phyloP scores from a whole-genome alignment of 768 basidiomycete genomes.

The Paxillus rubicundulus region DNA sequence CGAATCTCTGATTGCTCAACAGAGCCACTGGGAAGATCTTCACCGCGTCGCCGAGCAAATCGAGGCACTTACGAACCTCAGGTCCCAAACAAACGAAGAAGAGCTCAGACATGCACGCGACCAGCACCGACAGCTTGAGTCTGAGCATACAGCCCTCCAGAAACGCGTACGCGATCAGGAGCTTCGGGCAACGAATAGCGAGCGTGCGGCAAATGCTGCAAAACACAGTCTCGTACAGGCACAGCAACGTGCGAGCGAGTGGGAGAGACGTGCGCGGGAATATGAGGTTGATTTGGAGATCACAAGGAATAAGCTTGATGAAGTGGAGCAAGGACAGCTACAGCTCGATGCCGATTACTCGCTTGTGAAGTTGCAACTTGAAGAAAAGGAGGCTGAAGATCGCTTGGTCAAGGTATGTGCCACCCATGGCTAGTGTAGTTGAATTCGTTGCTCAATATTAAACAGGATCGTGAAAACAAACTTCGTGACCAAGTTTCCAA shows the following conservation, averaged over 20 bases:
- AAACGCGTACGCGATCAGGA: slow-evolving; percentile 76
- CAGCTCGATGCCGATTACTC: slow-evolving; percentile 74
- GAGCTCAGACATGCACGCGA: slow-evolving; percentile 71
- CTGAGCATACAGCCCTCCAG: slow-evolving; percentile 63
- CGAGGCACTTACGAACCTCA: slow-evolving; percentile 57
- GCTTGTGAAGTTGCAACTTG: slow-evolving; percentile 65
- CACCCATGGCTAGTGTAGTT: neutral
- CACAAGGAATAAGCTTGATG: slow-evolving; percentile 59
- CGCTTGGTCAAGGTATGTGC: slow-evolving; percentile 59
- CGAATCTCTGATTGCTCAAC: slow-evolving; percentile 57
- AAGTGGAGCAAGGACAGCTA: slow-evolving; percentile 58
- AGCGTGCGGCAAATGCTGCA: slow-evolving; percentile 53
- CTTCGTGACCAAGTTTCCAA: slow-evolving; percentile 62
- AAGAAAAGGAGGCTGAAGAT: slow-evolving; percentile 71
- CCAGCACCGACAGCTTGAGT: slow-evolving; percentile 54
- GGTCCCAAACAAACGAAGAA: slow-evolving; percentile 64
- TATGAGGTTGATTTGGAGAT: slow-evolving; percentile 62
- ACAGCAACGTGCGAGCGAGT: slow-evolving; percentile 76
- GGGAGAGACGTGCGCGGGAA: slow-evolving; percentile 77
- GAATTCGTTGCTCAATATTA: slow-evolving; percentile 1
- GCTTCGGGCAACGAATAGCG: slow-evolving; percentile 54
- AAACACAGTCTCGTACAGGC: slow-evolving; percentile 67
- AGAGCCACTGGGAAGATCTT: slow-evolving; percentile 77
- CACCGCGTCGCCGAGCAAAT: slow-evolving; percentile 71
- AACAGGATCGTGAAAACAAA: slow-evolving; percentile 69